Evolutionary conservation across 805 yeast species (phyloP).

Genomic region (Starmerella stigmatis): DNA sequence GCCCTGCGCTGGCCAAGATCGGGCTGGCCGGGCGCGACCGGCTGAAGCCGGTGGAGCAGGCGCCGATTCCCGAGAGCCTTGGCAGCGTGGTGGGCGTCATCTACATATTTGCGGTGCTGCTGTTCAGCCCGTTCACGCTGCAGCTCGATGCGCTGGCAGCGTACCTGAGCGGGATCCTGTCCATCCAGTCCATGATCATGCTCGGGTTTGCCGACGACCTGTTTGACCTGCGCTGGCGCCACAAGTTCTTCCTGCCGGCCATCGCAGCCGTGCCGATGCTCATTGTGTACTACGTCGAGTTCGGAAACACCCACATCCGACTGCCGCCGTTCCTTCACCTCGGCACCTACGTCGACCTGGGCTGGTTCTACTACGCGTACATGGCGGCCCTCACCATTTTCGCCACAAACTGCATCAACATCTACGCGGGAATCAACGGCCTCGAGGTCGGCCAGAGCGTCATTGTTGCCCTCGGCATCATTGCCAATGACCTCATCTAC

Average conservation of each 20-base stretch:
- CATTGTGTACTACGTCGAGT: conserved; percentile 85
- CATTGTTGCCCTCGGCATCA: conserved; percentile 57
- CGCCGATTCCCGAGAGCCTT: conserved; percentile 77
- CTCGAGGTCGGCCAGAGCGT: conserved; percentile 92
- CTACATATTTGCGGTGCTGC: conserved; percentile 68
- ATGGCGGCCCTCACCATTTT: conserved; percentile 89
- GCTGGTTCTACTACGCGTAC: conserved; percentile 68
- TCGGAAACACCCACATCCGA: conserved; percentile 78
- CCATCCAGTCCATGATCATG: conserved; percentile 71
- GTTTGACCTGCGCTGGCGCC: conserved; percentile 95
- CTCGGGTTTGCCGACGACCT: conserved; percentile 89
- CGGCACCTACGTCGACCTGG: conserved; percentile 53
- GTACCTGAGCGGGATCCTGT: conserved; percentile 72
- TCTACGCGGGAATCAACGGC: conserved; percentile 93
- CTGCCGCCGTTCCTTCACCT: conserved; percentile 48
- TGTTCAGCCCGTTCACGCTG: conserved; percentile 54
- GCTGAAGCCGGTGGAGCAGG: conserved; percentile 48
- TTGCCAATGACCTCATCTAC: conserved; percentile 70
- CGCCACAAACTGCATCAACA: conserved; percentile 92
- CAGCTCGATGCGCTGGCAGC: conserved; percentile 62
- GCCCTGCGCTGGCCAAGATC: conserved; percentile 27
- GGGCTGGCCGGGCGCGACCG: conserved; percentile 84
- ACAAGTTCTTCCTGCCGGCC: conserved; percentile 91
- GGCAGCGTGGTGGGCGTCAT: conserved; percentile 83
- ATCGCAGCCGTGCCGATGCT: conserved; percentile 85